A percentile compares a stretch with the other conserved stretches of the same genome.
phyloP scores from a whole-genome alignment of 306 rosid species.

The Prunus mongolica region DNA sequence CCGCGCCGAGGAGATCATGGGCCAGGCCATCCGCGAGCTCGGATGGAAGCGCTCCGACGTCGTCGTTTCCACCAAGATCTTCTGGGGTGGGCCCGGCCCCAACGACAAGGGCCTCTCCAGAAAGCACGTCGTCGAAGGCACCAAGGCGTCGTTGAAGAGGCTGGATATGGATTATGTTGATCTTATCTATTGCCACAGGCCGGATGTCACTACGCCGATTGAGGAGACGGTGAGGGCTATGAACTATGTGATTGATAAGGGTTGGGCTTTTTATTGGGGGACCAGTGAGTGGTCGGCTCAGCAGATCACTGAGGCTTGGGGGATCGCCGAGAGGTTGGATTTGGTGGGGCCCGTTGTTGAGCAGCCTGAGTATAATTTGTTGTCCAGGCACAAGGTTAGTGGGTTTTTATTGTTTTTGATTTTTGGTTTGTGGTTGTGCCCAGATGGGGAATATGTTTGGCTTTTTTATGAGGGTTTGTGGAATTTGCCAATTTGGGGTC shows the following conservation, averaged over 20 bases:
- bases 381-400: constrained; percentile 77
- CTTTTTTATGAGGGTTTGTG: background rate
- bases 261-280: constrained; percentile 98
- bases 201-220: constrained; percentile 74
- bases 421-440: background rate
- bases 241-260: constrained; percentile 76
- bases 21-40: constrained; percentile 81
- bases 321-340: constrained; percentile 66
- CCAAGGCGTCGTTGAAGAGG: constrained; percentile 76
- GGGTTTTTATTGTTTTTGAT: background rate
- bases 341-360: constrained; percentile 88
- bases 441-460: background rate
- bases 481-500: background rate
- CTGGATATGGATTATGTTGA: constrained; percentile 88
- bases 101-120: constrained; percentile 93
- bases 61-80: constrained; percentile 94
- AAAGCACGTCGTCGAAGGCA: constrained; percentile 85
- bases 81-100: constrained; percentile 97
- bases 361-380: constrained; percentile 91
- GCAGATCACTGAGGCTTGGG: constrained; percentile 97
- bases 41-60: constrained; percentile 96
- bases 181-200: constrained; percentile 75
- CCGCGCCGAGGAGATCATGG: constrained; percentile 98
- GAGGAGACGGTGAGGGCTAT: constrained; percentile 96
- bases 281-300: constrained; percentile 98